These are phyloP conservation scores for Boletus eberwhitei DNA, from an alignment of 768 basidiomycete genomes.

Conservation along the genomic window DNA sequence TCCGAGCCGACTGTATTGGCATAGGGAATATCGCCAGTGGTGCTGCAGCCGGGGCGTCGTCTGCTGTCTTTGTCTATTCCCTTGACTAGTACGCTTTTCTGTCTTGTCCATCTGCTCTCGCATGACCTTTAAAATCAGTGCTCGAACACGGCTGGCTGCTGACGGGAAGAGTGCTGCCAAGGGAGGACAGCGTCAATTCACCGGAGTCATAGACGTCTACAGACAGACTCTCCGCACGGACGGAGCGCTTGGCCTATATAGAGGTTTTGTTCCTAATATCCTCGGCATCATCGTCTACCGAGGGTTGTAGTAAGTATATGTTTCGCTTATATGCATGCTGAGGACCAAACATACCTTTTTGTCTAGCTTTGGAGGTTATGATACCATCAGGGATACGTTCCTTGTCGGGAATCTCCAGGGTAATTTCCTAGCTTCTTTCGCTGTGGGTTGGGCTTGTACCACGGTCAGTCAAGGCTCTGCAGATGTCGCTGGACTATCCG, in stretches of 20 bases:
- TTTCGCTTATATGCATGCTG: not conserved
- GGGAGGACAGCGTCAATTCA: slow-evolving; percentile 41
- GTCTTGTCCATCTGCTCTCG: not conserved
- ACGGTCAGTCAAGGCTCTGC: slow-evolving; percentile 27
- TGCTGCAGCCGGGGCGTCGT: slow-evolving; percentile 42
- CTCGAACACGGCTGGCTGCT: slow-evolving; percentile 40
- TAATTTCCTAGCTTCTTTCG: slow-evolving; percentile 40
- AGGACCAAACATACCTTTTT: not conserved
- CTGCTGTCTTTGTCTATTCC: slow-evolving; percentile 43
- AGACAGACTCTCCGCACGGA: slow-evolving; percentile 40
- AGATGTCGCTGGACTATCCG: not conserved
- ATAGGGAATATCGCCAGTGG: slow-evolving; percentile 41
- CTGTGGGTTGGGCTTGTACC: slow-evolving; percentile 41
- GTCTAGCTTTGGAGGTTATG: slow-evolving; percentile 42
- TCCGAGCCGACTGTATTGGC: not conserved
- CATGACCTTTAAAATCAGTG: slow-evolving; percentile 20
- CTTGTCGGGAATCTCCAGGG: slow-evolving; percentile 38
- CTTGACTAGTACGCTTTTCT: slow-evolving; percentile 37
- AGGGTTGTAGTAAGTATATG: slow-evolving; percentile 38
- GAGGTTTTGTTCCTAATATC: slow-evolving; percentile 42
- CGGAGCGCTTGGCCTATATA: slow-evolving; percentile 39
- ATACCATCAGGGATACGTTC: slow-evolving; percentile 37
- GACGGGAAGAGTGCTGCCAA: slow-evolving; percentile 36
- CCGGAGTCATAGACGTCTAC: slow-evolving; percentile 42
- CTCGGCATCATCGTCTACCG: slow-evolving; percentile 43